A percentile compares a stretch with the other conserved stretches of the same genome.
phyloP scores from a whole-genome alignment of 805 yeast species.

The Kazachstania africana region DNA sequence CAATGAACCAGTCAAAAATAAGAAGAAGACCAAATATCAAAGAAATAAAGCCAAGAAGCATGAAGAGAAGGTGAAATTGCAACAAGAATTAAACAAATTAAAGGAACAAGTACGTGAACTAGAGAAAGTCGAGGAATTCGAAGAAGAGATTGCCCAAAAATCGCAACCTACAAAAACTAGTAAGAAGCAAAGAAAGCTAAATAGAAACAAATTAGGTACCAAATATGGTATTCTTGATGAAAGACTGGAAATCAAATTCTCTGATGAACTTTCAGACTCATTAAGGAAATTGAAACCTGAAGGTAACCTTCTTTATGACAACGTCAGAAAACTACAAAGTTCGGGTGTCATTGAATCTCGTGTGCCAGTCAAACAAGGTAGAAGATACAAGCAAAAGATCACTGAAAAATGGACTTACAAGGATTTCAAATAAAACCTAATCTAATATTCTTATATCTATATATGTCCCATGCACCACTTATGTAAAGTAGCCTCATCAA shows the following conservation, averaged over 20 bases:
- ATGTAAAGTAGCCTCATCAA: background rate
- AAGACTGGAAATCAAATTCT: constrained; percentile 62
- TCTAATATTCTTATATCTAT: too few relatives aligned
- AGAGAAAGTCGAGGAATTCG: constrained; percentile 32
- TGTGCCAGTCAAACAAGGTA: constrained; percentile 47
- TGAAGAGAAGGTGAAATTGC: constrained; percentile 44
- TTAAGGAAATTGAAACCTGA: constrained; percentile 80
- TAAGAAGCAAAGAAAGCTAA: constrained; percentile 23
- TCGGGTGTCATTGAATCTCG: constrained; percentile 82
- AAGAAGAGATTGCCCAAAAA: constrained; percentile 16
- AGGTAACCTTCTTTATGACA: constrained; percentile 75
- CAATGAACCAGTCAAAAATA: constrained; percentile 55
- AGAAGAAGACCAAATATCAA: constrained; percentile 66
- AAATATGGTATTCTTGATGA: constrained; percentile 36
- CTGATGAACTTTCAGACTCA: constrained; percentile 81
- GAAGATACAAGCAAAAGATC: constrained; percentile 59
- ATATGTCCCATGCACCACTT: background rate
- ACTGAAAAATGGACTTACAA: constrained; percentile 92
- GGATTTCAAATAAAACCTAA: constrained; percentile 71
- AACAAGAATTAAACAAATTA: constrained; percentile 43
- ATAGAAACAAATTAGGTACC: constrained; percentile 32
- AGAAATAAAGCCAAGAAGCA: constrained; percentile 61
- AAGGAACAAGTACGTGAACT: constrained; percentile 52
- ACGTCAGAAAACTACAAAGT: constrained; percentile 70
- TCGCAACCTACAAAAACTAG: constrained; percentile 10